Evolutionary conservation across 164 flowering plant species (phyloP), one percentile per base, ranked within the genome.

Genomic region (Vitis rotundifolia): DNA sequence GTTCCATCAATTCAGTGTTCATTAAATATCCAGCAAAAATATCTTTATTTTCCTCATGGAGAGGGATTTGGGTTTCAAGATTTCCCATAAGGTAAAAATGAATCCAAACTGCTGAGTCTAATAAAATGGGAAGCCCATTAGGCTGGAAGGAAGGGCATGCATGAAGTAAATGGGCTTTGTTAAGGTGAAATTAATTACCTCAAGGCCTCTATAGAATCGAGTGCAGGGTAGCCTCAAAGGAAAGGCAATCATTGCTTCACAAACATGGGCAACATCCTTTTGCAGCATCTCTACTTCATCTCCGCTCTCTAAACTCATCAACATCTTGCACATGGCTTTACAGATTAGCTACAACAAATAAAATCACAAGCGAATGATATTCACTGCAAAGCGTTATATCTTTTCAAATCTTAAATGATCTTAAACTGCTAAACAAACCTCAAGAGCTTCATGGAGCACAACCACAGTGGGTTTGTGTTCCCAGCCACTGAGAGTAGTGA

Each of bases 201-300:
- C 70, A 11, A 86, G 70, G 31, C 92, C 90, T 68, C 72, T 82
- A 54, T 79, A 68, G 72, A 81, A 88, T 68, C 78, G 79, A 10
- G 87, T 86, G 74, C 84, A 31, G 0, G 90, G 86, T 3, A 86
- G 55, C 59, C 69, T 79, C 63, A 83, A 53, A 18, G 92, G 92
- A 19, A 88, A 83, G 1, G 86, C 82, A 61, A 88, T 78, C 92
- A 88, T 82, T 11, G 90, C 92, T 71, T 77, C 72, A 68, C 78
- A 82, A 68, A 84, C 77, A 47, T 26, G 55, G 18, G 70, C 72
- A 11, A 85, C 79, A 13, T 87, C 85, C 59, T 80, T 72, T 22
- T 71, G 70, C 64, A 87, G 19, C 66, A 59, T 51, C 53, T 80
- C 76, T 9, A 81, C 49, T 65, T 81, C 79, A 50, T 69, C 9